phyloP scores from a whole-genome alignment of 108 stramenopile genomes.

The Fistulifera solaris region DNA sequence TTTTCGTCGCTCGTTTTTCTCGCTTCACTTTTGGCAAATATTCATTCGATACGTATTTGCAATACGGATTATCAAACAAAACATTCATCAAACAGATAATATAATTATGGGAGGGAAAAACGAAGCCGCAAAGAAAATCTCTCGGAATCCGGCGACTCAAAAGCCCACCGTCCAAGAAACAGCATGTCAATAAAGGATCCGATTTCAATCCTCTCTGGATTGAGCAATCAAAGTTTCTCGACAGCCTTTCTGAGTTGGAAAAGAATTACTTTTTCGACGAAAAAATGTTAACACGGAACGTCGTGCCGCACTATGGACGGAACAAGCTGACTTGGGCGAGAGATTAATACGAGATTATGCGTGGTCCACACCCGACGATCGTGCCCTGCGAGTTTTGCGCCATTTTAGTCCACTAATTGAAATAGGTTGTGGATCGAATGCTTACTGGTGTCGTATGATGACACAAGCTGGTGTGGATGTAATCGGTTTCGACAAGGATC shows the following conservation, averaged over 20 bases:
- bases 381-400: slow-evolving; percentile 43
- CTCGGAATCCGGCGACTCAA: too few relatives aligned
- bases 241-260: slow-evolving; percentile 27
- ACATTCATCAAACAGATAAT: too few relatives aligned
- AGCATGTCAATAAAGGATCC: too few relatives aligned
- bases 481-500: slow-evolving; percentile 52
- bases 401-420: slow-evolving; percentile 73
- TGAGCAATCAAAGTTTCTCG: background rate
- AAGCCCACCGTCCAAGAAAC: too few relatives aligned
- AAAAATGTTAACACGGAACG: slow-evolving; percentile 29
- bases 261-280: slow-evolving; percentile 54
- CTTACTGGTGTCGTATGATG: slow-evolving; percentile 66
- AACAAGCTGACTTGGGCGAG: slow-evolving; percentile 77
- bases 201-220: background rate
- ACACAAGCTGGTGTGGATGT: slow-evolving; percentile 52
- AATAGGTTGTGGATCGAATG: slow-evolving; percentile 79
- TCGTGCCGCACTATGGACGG: slow-evolving; percentile 67
- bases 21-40: too few relatives aligned
- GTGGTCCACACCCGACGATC: slow-evolving; percentile 73
- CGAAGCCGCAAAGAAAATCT: too few relatives aligned
- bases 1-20: too few relatives aligned
- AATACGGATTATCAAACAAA: too few relatives aligned
- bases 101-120: too few relatives aligned
- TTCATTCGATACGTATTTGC: too few relatives aligned
- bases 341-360: slow-evolving; percentile 53